phyloP scores from a whole-genome alignment of 768 basidiomycete genomes.

The Amyloporia xantha region DNA sequence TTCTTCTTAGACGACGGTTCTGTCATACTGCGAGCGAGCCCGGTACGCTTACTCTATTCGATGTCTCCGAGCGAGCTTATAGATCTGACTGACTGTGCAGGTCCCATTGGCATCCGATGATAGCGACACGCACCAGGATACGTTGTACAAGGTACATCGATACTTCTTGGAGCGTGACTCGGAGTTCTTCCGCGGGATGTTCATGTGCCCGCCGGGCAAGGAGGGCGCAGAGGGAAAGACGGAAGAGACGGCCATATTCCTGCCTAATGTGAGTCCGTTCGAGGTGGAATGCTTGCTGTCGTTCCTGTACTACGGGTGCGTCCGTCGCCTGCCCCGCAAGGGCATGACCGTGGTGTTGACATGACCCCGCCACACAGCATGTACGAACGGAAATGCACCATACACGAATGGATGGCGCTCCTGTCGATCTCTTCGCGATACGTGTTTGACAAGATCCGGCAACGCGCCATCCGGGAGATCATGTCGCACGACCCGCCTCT shows the following conservation, averaged over 20 bases:
- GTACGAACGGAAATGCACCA: conserved; percentile 13
- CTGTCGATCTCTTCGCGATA: conserved; percentile 35
- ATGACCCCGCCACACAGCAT: conserved; percentile 1
- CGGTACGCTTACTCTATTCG: no score
- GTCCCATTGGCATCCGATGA: no score
- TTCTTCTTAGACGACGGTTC: no score
- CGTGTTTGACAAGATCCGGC: conserved; percentile 29
- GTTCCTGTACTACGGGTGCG: conserved; percentile 34
- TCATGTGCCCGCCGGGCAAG: conserved; percentile 21
- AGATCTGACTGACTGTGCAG: no score
- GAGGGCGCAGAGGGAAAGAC: conserved; percentile 24
- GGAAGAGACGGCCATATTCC: conserved; percentile 28
- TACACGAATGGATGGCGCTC: conserved; percentile 29
- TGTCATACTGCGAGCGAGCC: no score
- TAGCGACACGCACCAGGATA: conserved; percentile 12
- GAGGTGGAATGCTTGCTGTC: conserved; percentile 35
- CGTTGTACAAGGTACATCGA: conserved; percentile 35
- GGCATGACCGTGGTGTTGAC: not conserved
- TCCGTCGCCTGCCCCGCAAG: not conserved
- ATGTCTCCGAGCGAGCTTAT: no score
- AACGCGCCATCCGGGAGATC: conserved; percentile 26
- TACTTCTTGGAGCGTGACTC: conserved; percentile 34
- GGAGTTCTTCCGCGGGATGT: conserved; percentile 32
- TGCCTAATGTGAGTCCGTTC: conserved; percentile 25
- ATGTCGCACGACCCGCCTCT: conserved; percentile 12